Base-by-base conservation (phyloP, 208 protist genomes). In the Leishmania amazonensis region DNA sequence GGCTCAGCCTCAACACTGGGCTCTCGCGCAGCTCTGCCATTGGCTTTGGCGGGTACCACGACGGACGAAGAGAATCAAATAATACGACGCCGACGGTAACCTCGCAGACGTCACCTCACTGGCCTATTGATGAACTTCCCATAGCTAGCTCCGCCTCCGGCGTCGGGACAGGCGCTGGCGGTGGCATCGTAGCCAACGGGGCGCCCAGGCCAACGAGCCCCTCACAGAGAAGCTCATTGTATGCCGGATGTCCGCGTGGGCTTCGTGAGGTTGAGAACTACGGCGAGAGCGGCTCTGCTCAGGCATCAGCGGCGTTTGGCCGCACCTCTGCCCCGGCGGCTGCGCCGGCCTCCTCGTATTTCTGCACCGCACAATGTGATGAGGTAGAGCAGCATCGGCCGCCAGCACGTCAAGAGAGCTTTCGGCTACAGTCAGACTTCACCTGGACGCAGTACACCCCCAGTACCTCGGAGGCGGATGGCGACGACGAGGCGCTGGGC, bases 381-480 rank as follows among this genome's bases (percentile, higher is more conserved):
- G 57, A 60, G 38, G 74, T 2, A 28, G 54, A 35, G 8, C 21
- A 9, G 53, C 38, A 62, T 49, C 35, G 24, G 13, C 54, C 19
- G 57, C 57, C 47, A 24, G 77, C 31, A 3, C 77, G 72, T 0
- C 83, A 85, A 17, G 83, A 71, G 24, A 85, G 83, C 62, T 82
- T 85, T 47, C 83, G 83, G 2, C 65, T 85, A 42, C 77, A 79
- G 54, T 85, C 83, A 3, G 78, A 81, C 47, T 35, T 31, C 51
- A 85, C 78, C 38, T 85, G 83, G 83, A 85, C 78, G 74, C 83
- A 85, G 67, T 85, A 70, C 81, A 85, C 76, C 71, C 81, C 81
- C 45, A 85, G 57, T 31, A 51, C 42, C n/a, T 85, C 82, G 15
- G 83, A 82, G 7, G 83, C 77, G 19, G 79, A 79, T 11, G n/a